Percentiles rank a stretch among this genome's conserved stretches.
Conservation (phyloP, 805 yeast species). For the Monosporozyma servazzii region DNA sequence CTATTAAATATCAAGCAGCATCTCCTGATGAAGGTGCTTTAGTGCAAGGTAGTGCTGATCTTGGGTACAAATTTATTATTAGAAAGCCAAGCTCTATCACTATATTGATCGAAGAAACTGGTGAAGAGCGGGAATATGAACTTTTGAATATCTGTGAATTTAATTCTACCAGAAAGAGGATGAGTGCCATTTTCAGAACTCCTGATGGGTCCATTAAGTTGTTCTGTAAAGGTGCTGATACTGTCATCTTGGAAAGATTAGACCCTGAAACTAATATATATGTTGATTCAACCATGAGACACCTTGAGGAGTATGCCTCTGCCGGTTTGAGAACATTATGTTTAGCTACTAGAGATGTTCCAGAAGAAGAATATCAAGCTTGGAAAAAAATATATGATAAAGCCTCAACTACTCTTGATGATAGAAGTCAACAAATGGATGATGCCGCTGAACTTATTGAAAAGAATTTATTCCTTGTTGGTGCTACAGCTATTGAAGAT, state of each 20-base stretch:
- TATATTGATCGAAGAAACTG: constrained; percentile 43
- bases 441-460: constrained; percentile 87
- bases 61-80: constrained; percentile 76
- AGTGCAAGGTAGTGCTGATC: constrained; percentile 88
- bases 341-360: constrained; percentile 72
- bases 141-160: constrained; percentile 88
- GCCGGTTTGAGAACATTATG: constrained; percentile 94
- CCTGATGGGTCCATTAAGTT: constrained; percentile 88
- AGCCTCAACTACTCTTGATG: constrained; percentile 74
- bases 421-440: constrained; percentile 70
- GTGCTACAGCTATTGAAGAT: constrained; percentile 98
- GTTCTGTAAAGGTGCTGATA: constrained; percentile 96
- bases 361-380: constrained; percentile 63
- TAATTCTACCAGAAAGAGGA: constrained; percentile 93
- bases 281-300: constrained; percentile 72
- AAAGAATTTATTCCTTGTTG: constrained; percentile 64
- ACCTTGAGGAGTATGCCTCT: constrained; percentile 91
- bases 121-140: constrained; percentile 54
- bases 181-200: constrained; percentile 89
- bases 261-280: constrained; percentile 61
- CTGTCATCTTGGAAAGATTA: constrained; percentile 84
- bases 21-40: constrained; percentile 99
- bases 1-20: constrained; percentile 92
- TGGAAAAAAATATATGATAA: constrained; percentile 64
- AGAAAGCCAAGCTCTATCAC: constrained; percentile 80